Evolutionary conservation across 2,329 filamentous ascomycete species (phyloP).

Genomic region (Arthrinium phaeospermum): DNA sequence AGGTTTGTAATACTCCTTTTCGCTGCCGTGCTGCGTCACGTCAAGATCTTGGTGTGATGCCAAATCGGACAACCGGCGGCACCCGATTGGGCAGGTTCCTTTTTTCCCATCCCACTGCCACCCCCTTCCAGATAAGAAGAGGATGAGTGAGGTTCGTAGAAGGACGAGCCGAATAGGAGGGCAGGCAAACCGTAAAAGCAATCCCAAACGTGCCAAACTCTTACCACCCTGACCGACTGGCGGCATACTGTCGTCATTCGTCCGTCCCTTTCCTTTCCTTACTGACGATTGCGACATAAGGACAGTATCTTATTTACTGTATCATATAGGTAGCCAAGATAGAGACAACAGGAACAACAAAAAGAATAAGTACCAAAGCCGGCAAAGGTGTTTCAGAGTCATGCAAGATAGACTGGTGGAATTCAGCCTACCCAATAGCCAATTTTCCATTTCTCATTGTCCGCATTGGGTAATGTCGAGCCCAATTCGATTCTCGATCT

Average conservation of each 20-base stretch:
- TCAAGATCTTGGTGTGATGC: constrained; percentile 12
- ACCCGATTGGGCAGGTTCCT: constrained; percentile 10
- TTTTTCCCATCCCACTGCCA: not conserved
- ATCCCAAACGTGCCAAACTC: not conserved
- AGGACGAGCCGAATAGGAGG: not conserved
- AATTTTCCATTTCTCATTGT: not conserved
- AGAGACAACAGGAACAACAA: not conserved
- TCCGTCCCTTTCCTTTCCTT: not conserved
- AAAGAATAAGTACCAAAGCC: not conserved
- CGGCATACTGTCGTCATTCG: not conserved
- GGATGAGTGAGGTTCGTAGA: not conserved
- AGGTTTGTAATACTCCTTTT: not conserved
- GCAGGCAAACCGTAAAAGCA: not conserved
- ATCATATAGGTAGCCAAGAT: not conserved
- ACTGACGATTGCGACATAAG: not conserved
- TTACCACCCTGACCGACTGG: not conserved
- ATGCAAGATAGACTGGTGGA: not conserved
- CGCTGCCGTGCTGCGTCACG: not conserved
- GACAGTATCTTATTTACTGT: not conserved
- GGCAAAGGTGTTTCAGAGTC: not conserved
- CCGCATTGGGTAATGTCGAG: not conserved
- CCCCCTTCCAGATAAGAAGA: not conserved
- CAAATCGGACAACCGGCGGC: not conserved
- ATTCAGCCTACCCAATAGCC: constrained; percentile 4
- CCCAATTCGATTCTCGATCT: not conserved